A percentile compares a stretch with the other conserved stretches of the same genome.
phyloP scores from a whole-genome alignment of 306 rosid species.

The Betula pendula region DNA sequence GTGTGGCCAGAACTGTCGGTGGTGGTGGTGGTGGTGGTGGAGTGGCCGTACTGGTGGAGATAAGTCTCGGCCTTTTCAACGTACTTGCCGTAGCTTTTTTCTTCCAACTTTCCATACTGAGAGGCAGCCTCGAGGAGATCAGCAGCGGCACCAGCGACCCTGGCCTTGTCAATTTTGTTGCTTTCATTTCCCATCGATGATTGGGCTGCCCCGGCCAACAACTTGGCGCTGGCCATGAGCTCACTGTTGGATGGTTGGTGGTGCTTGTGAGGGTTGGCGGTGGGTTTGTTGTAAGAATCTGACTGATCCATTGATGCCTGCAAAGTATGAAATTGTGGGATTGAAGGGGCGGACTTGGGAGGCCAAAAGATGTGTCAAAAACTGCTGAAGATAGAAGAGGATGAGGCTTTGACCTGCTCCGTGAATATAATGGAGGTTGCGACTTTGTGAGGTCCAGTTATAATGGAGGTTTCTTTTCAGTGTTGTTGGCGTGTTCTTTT shows the following conservation, averaged over 20 bases:
- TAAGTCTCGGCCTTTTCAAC: conserved; percentile 26
- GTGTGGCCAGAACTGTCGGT: neutral
- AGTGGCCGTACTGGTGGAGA: conserved; percentile 24
- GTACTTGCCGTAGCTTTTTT: conserved; percentile 27
- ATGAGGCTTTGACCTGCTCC: neutral
- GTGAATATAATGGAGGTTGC: neutral
- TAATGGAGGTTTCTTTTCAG: neutral
- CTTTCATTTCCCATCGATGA: neutral
- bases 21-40: conserved; percentile 1
- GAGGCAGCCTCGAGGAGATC: conserved; percentile 29
- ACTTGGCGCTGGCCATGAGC: conserved; percentile 35
- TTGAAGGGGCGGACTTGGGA: neutral
- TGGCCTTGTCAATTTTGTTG: conserved; percentile 29
- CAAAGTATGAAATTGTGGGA: neutral
- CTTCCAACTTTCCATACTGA: conserved; percentile 28
- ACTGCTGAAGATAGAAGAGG: neutral
- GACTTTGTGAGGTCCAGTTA: neutral
- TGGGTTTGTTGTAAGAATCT: neutral
- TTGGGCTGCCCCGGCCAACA: conserved; percentile 25
- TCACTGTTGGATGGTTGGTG: conserved; percentile 18
- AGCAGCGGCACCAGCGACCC: conserved; percentile 25
- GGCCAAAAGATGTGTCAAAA: neutral
- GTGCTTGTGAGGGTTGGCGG: neutral
- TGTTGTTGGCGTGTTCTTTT: neutral
- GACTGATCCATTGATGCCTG: neutral